Evolutionary conservation across 805 yeast species (phyloP), one percentile per base, ranked within the genome.

Genomic region (Zygotorulaspora chibaensis): DNA sequence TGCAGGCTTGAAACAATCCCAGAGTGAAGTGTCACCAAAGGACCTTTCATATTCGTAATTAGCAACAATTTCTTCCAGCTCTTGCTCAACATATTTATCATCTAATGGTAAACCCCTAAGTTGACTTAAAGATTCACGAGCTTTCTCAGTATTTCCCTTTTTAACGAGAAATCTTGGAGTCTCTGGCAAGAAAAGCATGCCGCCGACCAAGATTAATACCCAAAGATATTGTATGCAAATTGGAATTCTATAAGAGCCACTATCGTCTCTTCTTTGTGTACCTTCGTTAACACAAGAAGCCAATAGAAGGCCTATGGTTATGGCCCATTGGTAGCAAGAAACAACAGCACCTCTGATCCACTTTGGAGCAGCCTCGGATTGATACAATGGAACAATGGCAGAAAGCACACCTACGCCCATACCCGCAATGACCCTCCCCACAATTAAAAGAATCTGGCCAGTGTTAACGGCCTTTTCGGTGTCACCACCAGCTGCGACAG

Each of bases 341-440:
- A 85, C 88, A 50, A 84, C 72, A 15, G 88, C 79, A 55, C 95
- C 95, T 69, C 95, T 74, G 41, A 85, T 77, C 74, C 84, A 81
- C 56, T 76, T 80, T 23, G 93, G 93, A 13, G 88, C 77, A 31
- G 86, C 81, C 64, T 85, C 95, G 27, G 90, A 84, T 68, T 83
- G 87, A 62, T 84, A 85, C 52, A 85, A 65, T 20, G 90, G 88
- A 30, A 85, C 83, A 48, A 80, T 73, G 25, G 89, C 83, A 25
- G 91, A 81, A 17, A 84, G 72, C 25, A 79, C 72, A 50, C 95
- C 95, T 47, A 85, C 85, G 42, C 88, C 86, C 6, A 81, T 51
- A 25, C 90, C 93, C 17, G 85, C 81, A 52, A 86, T 68, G 25
- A 77, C 76, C 59, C 93, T 73, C 38, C 91, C 91, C n/a, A 77